phyloP scores from a whole-genome alignment of 2,329 filamentous ascomycete species.

The Ophiosphaerella korrae region DNA sequence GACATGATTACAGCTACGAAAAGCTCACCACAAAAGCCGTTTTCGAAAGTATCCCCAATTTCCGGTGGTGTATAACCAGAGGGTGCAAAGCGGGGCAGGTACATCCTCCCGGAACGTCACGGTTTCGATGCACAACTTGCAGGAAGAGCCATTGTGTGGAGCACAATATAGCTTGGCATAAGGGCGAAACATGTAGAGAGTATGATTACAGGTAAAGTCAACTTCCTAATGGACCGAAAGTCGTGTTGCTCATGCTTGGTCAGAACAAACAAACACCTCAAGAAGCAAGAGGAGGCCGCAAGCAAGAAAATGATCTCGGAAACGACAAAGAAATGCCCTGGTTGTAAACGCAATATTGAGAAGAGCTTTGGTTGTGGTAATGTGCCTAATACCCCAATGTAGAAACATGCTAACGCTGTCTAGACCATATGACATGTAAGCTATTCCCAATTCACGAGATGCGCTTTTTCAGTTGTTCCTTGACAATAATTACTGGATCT shows the following conservation, averaged over 20 bases:
- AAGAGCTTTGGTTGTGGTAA: constrained; percentile 47
- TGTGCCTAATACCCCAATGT: too few species aligned
- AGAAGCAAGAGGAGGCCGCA: constrained; percentile 35
- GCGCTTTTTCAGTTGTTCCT: too few species aligned
- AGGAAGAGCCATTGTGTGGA: constrained; percentile 43
- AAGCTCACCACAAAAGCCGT: constrained; percentile 51
- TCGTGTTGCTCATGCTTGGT: not conserved
- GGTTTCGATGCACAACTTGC: constrained; percentile 48
- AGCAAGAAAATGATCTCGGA: constrained; percentile 34
- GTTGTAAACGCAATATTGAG: constrained; percentile 47
- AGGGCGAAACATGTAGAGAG: constrained; percentile 46
- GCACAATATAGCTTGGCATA: constrained; percentile 47
- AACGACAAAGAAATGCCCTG: constrained; percentile 48
- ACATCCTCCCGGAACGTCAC: constrained; percentile 51
- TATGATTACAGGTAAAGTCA: constrained; percentile 43
- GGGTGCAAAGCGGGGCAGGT: constrained; percentile 60
- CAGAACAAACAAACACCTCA: constrained; percentile 29
- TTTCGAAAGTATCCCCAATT: constrained; percentile 53
- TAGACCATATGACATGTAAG: constrained; percentile 47
- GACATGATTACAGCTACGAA: constrained; percentile 42
- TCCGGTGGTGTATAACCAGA: constrained; percentile 59
- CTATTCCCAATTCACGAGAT: not conserved
- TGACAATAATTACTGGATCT: too few species aligned
- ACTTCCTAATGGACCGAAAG: not conserved
- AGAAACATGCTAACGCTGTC: too few species aligned